A percentile compares a stretch with the other conserved stretches of the same genome.
These are phyloP conservation scores for Penicillium verrucosum DNA, from an alignment of 2,329 filamentous ascomycete species.

Conservation along the genomic window DNA sequence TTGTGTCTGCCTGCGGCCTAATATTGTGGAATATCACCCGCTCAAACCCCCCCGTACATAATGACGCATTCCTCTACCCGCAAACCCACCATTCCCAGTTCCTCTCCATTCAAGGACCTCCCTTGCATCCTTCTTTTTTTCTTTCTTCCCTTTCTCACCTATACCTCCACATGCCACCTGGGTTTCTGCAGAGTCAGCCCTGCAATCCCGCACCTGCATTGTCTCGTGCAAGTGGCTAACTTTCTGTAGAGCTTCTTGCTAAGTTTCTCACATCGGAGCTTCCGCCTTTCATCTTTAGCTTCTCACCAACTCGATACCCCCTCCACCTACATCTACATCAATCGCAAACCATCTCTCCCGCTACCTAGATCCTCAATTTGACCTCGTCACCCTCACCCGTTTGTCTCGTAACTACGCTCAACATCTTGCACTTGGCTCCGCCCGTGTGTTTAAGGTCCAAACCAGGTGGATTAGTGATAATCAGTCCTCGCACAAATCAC, in stretches of 20 bases:
- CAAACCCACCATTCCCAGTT: slow-evolving; percentile 22
- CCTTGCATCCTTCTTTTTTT: slow-evolving; percentile 19
- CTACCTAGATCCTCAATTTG: neutral
- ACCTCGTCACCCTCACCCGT: neutral
- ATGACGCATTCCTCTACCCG: slow-evolving; percentile 37
- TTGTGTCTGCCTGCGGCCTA: neutral
- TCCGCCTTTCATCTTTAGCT: slow-evolving; percentile 3
- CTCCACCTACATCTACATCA: neutral
- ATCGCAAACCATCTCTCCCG: neutral
- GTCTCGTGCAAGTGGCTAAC: slow-evolving; percentile 16
- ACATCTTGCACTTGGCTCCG: neutral
- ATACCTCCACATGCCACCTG: slow-evolving; percentile 26
- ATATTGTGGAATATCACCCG: slow-evolving; percentile 12
- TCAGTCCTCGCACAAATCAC: neutral
- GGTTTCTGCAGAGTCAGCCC: slow-evolving; percentile 18
- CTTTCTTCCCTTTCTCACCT: slow-evolving; percentile 6
- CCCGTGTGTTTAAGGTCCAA: neutral
- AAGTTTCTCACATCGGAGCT: neutral
- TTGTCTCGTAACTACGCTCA: neutral
- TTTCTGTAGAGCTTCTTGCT: slow-evolving; percentile 17
- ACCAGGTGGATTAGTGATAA: neutral
- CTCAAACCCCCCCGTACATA: slow-evolving; percentile 27
- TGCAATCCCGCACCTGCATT: slow-evolving; percentile 10
- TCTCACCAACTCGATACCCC: neutral
- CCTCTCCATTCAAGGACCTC: slow-evolving; percentile 14